Evolutionary conservation across 2,329 filamentous ascomycete species (phyloP).

Genomic region (Lecanicillium sp.): DNA sequence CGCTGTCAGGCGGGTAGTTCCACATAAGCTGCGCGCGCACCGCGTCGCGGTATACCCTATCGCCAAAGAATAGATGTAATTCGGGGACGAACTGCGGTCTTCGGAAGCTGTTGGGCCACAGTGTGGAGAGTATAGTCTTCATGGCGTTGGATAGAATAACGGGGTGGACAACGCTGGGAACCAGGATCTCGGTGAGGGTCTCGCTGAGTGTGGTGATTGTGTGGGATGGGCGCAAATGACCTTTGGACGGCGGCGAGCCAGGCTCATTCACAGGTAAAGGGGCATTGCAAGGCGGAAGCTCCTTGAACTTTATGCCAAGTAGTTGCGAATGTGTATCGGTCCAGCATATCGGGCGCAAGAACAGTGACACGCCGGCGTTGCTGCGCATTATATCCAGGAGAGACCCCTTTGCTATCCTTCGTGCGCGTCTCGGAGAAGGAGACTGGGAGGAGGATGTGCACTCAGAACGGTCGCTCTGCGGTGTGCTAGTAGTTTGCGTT

Average conservation of each 20-base stretch:
- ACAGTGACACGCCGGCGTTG: slow-evolving; percentile 39
- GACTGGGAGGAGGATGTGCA: too few relatives aligned
- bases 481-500: too few relatives aligned
- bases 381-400: slow-evolving; percentile 45
- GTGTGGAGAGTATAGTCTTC: slow-evolving; percentile 32
- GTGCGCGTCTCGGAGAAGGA: slow-evolving; percentile 11
- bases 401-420: slow-evolving; percentile 35
- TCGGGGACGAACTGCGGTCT: slow-evolving; percentile 25
- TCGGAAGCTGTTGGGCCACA: slow-evolving; percentile 33
- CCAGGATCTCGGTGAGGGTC: slow-evolving; percentile 35
- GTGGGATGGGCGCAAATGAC: slow-evolving; percentile 29
- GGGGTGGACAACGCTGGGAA: slow-evolving; percentile 22
- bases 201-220: slow-evolving; percentile 34
- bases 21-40: slow-evolving; percentile 44
- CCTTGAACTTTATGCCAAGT: slow-evolving; percentile 38
- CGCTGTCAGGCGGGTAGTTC: slow-evolving; percentile 27
- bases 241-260: slow-evolving; percentile 26
- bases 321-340: slow-evolving; percentile 42
- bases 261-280: slow-evolving; percentile 29
- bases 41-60: slow-evolving; percentile 33
- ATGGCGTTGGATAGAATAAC: slow-evolving; percentile 32
- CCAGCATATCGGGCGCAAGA: slow-evolving; percentile 47
- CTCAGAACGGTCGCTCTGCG: too few relatives aligned
- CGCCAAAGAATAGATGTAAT: slow-evolving; percentile 43
- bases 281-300: slow-evolving; percentile 31